A percentile compares a stretch with the other conserved stretches of the same genome.
phyloP scores from a whole-genome alignment of 129 eudicot species.

The Tagetes erecta region DNA sequence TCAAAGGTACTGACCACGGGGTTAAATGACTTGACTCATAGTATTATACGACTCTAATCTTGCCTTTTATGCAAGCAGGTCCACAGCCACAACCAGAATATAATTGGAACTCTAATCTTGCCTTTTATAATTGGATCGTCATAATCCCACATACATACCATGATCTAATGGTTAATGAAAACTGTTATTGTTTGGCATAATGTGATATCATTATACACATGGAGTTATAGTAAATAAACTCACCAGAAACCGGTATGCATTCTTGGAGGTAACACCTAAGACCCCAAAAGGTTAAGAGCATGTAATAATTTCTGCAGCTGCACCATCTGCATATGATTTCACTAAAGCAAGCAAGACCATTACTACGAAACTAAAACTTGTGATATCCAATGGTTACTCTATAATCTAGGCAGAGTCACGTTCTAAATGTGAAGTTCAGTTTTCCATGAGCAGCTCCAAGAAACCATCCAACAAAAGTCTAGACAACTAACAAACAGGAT shows the following conservation, averaged over 20 bases:
- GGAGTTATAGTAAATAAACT: background rate
- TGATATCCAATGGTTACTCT: background rate
- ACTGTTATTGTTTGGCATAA: background rate
- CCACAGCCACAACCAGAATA: no score
- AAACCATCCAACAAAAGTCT: background rate
- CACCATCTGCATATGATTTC: constrained; percentile 50
- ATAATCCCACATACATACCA: no score
- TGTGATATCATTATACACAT: background rate
- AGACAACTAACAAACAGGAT: background rate
- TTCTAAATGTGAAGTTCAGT: no score
- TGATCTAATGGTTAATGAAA: no score
- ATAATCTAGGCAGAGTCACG: no score
- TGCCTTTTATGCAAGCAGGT: no score
- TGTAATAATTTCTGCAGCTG: constrained; percentile 52
- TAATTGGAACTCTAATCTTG: no score
- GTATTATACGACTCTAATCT: no score
- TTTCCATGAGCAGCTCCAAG: background rate
- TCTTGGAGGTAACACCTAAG: background rate
- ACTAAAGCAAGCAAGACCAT: constrained; percentile 22
- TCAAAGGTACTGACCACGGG: no score
- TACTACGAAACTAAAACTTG: background rate
- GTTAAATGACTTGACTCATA: no score
- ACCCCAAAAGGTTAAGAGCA: constrained; percentile 26
- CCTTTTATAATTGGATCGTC: no score
- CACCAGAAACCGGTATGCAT: background rate